Base-by-base conservation (phyloP, 805 yeast species). In the Zygoascus biomembranicola region DNA sequence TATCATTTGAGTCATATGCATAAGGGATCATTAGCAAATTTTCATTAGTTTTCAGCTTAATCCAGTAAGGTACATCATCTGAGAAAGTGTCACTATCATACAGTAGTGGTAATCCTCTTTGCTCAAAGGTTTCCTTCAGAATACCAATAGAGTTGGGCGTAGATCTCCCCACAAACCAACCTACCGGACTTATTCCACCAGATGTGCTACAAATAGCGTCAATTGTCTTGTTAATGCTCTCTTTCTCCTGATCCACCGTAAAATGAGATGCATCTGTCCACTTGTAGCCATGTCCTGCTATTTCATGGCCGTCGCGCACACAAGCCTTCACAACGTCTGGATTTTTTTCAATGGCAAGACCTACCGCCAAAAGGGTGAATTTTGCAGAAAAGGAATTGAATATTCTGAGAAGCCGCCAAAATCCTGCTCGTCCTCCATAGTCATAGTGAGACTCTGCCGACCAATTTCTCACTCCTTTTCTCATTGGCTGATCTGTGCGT, bases 11-110 rank as follows among this genome's bases (percentile, higher is more conserved):
- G 48, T 64, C 69, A 51, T 65, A 64, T 16, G 66, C 59, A 57
- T 67, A 67, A 1, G 70, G 70, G 18, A 67, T 57, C 66, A 67
- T 66, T 37, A 66, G 59, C 49, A 67, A 55, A 5, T 46, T 35
- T 5, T 31, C 50, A 11, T 11, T 14, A 35, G 39, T 4, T 8
- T 28, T 19, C 10, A 50, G 47, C 13, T 19, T 9, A 11, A 50
- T 26, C 73, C 73, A 71, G 56, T 59, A 70, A 18, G 74, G 74
- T 20, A 69, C 55, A 57, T 71, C 74, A 54, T 71, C 74, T 32
- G 63, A 62, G 53, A 67, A 71, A 19, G 68, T 62, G 50, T 71
- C 74, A 11, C 69, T 64, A 48, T 66, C 61, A 69, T 71, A 71
- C 16, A 62, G 51, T n/a, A 70, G 59, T 23, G 70, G 70, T 9